phyloP scores from a whole-genome alignment of 2,329 filamentous ascomycete genomes.

The Ascosphaera aggregata region DNA sequence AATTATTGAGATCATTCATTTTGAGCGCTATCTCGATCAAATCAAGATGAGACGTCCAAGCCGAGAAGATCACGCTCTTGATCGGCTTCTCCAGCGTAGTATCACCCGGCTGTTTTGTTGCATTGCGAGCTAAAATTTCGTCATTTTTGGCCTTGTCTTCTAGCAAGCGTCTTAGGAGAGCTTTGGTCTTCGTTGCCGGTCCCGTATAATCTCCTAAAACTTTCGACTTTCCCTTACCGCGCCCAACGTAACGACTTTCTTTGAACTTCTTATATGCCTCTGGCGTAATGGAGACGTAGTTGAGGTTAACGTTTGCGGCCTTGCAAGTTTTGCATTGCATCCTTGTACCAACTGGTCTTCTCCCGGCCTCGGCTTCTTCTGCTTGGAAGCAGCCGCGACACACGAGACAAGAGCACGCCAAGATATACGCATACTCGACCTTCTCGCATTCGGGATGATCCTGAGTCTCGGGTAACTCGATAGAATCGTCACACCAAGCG shows the following conservation, averaged over 20 bases:
- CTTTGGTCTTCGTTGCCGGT: constrained; percentile 78
- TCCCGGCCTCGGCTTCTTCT: constrained; percentile 10
- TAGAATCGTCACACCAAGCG: constrained; percentile 40
- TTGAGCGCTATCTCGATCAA: constrained; percentile 67
- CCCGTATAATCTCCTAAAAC: constrained; percentile 48
- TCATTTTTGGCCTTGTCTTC: constrained; percentile 25
- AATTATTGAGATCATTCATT: constrained; percentile 28
- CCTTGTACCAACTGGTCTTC: constrained; percentile 11
- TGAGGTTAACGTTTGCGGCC: constrained; percentile 14
- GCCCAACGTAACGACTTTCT: constrained; percentile 10
- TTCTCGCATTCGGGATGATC: constrained; percentile 28
- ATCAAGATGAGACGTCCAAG: constrained; percentile 90
- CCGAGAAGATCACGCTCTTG: constrained; percentile 86
- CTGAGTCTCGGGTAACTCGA: constrained; percentile 30
- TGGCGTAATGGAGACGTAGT: constrained; percentile 45
- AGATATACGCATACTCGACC: constrained; percentile 44
- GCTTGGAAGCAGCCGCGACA: constrained; percentile 47
- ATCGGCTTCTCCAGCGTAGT: constrained; percentile 40
- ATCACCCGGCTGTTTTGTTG: constrained; percentile 8
- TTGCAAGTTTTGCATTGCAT: constrained; percentile 10
- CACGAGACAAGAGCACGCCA: constrained; percentile 67
- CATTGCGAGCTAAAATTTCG: constrained; percentile 26
- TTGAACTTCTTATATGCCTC: constrained; percentile 26
- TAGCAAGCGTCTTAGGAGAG: constrained; percentile 52
- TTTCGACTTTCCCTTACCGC: constrained; percentile 29